Evolutionary conservation across 345 rosid species (phyloP).

Genomic region (Euphorbia peplus): DNA sequence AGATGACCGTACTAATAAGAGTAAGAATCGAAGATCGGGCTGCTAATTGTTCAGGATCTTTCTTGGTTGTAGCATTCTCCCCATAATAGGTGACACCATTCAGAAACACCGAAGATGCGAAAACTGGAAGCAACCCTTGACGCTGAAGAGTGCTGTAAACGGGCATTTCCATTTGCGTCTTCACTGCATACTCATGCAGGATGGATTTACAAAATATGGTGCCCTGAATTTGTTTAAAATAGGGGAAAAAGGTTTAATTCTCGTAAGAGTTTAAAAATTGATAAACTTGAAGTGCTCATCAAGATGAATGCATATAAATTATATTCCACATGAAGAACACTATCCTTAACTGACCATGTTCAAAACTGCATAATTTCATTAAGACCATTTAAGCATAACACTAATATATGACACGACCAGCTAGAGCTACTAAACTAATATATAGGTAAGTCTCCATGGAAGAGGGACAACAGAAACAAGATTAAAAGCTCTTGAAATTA

Average conservation of each 20-base stretch:
- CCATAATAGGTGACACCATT: slow-evolving; percentile 33
- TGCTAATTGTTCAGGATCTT: slow-evolving; percentile 53
- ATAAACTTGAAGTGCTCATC: not conserved
- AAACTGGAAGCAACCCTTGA: slow-evolving; percentile 23
- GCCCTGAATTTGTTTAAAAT: slow-evolving; percentile 20
- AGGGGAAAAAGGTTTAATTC: too few relatives aligned
- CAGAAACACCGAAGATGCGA: slow-evolving; percentile 32
- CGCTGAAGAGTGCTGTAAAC: slow-evolving; percentile 24
- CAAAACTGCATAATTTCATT: not conserved
- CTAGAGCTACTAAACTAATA: not conserved
- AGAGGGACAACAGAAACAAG: not conserved
- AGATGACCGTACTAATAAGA: slow-evolving; percentile 28
- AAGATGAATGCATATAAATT: not conserved
- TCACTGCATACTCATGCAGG: slow-evolving; percentile 44
- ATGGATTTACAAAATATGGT: slow-evolving; percentile 41
- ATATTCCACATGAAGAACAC: not conserved
- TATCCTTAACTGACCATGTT: not conserved
- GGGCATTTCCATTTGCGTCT: slow-evolving; percentile 32
- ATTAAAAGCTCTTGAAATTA: not conserved
- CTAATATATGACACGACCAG: not conserved
- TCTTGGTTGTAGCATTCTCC: slow-evolving; percentile 34
- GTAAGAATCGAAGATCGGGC: slow-evolving; percentile 39
- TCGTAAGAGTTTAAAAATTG: not conserved
- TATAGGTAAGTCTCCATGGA: not conserved
- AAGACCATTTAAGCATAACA: not conserved